Percentiles rank a stretch among this genome's conserved stretches.
Conservation (phyloP, 1,284 basidiomycete genomes). For the Neonothopanus nambi region DNA sequence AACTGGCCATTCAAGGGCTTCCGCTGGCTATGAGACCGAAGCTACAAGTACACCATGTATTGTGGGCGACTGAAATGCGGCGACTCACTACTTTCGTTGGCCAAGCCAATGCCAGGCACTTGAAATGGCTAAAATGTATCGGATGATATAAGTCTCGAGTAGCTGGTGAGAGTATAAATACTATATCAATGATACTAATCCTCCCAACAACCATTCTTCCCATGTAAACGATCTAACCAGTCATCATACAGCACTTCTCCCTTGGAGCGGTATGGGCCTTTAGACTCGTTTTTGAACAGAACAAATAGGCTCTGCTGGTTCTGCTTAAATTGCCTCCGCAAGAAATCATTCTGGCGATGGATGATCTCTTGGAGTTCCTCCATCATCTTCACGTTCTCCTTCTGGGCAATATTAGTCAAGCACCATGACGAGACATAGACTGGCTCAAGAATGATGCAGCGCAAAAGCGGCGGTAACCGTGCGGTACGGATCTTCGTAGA, state of each 20-base stretch:
- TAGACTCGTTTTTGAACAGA: conserved; percentile 49
- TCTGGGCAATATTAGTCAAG: neutral
- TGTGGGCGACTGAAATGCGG: too few relatives aligned
- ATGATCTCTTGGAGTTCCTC: conserved; percentile 1
- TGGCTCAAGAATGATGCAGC: conserved; percentile 24
- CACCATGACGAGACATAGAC: conserved; percentile 5
- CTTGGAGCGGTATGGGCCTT: neutral
- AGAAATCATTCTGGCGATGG: neutral
- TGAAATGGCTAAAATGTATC: too few relatives aligned
- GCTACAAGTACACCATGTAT: too few relatives aligned
- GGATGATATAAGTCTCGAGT: too few relatives aligned
- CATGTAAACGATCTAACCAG: conserved; percentile 10
- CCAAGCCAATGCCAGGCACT: too few relatives aligned
- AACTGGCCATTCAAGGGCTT: too few relatives aligned
- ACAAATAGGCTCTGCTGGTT: neutral
- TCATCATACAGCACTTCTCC: neutral
- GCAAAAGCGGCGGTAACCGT: conserved; percentile 22
- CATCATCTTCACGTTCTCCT: conserved; percentile 14
- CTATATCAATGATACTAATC: neutral
- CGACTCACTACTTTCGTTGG: too few relatives aligned
- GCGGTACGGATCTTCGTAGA: conserved; percentile 18
- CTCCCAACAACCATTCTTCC: conserved; percentile 6
- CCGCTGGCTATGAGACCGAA: too few relatives aligned
- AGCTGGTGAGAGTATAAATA: too few relatives aligned
- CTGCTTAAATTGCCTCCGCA: neutral